Conservation (phyloP, 2,329 filamentous ascomycete species). For the Scytalidium lignicola region DNA sequence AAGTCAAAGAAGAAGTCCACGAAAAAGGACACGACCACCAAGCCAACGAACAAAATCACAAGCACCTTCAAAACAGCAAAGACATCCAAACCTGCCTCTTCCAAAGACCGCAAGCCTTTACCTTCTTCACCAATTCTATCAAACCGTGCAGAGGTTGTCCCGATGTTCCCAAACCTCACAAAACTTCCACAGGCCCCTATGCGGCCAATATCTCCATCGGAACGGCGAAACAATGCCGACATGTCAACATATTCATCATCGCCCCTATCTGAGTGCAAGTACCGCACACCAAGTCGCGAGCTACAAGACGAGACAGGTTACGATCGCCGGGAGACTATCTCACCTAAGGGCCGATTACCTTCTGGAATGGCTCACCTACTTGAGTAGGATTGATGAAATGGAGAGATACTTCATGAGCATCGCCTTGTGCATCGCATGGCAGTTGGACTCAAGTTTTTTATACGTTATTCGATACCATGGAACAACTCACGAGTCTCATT, state of each 20-base stretch:
- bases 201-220: conserved; percentile 10
- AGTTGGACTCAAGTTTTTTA: background rate
- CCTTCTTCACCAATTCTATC: background rate
- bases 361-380: conserved; percentile 35
- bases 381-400: background rate
- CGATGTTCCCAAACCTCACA: conserved; percentile 16
- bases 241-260: conserved; percentile 2
- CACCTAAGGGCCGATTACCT: conserved; percentile 36
- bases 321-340: conserved; percentile 34
- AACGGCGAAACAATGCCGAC: conserved; percentile 20
- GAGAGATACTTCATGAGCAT: background rate
- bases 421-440: background rate
- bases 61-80: conserved; percentile 22
- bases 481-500: background rate
- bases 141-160: background rate
- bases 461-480: background rate
- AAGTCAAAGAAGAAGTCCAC: conserved; percentile 18
- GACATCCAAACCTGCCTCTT: conserved; percentile 9
- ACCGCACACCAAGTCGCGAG: conserved; percentile 5
- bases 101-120: conserved; percentile 4
- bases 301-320: conserved; percentile 4
- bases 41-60: conserved; percentile 20
- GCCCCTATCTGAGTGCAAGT: conserved; percentile 6
- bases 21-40: conserved; percentile 18
- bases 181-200: conserved; percentile 16